Conservation (phyloP, 2,329 filamentous ascomycete species). For the Purpureocillium takamizusanense region DNA sequence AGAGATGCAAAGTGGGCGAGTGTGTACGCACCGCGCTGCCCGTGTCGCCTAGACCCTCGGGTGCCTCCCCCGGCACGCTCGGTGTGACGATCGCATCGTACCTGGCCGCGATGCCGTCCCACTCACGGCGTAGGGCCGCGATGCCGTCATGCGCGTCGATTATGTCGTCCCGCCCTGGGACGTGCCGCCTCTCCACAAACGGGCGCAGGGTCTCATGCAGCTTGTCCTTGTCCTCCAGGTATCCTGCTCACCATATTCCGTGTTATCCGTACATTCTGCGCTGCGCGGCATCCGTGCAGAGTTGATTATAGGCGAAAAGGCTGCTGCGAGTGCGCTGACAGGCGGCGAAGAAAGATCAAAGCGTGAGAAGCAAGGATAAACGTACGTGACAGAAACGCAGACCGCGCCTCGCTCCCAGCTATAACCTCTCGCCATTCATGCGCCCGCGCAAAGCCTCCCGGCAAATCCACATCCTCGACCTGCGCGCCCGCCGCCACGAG, state of each 20-base stretch:
- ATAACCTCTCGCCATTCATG: constrained; percentile 32
- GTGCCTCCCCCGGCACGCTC: constrained; percentile 51
- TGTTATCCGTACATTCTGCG: constrained; percentile 10
- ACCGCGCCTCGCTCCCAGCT: constrained; percentile 5
- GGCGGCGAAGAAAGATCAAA: not conserved
- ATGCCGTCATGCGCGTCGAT: constrained; percentile 44
- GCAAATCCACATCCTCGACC: constrained; percentile 47
- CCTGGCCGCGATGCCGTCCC: constrained; percentile 39
- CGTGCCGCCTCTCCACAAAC: constrained; percentile 40
- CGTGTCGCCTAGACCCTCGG: constrained; percentile 40
- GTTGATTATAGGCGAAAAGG: too few species aligned
- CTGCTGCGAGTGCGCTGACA: not conserved
- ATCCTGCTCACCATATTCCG: constrained; percentile 46
- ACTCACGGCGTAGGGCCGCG: constrained; percentile 41
- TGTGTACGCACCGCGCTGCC: constrained; percentile 39
- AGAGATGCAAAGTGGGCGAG: too few species aligned
- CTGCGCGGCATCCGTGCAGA: too few species aligned
- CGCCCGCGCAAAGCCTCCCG: constrained; percentile 35
- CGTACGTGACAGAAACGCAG: constrained; percentile 9
- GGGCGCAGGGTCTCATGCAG: constrained; percentile 34
- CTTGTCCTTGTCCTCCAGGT: constrained; percentile 34
- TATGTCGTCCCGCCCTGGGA: constrained; percentile 35
- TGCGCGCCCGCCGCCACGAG: constrained; percentile 37
- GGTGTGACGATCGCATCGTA: constrained; percentile 51
- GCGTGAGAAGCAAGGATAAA: not conserved